Base-by-base conservation (phyloP, 306 rosid species). In the Fragaria iinumae region DNA sequence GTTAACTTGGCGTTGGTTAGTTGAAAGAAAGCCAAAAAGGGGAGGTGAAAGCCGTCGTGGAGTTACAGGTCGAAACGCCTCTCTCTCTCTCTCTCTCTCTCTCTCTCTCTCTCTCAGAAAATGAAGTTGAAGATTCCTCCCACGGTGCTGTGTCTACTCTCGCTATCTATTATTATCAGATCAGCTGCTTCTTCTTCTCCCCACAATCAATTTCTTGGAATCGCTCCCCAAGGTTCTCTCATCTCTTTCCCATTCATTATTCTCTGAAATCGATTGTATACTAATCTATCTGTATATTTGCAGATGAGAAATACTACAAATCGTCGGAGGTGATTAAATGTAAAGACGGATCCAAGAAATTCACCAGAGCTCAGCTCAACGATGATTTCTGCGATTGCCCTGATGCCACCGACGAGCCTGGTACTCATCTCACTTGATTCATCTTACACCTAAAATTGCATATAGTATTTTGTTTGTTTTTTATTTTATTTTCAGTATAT, bases 351-450 rank as follows among this genome's bases (percentile, higher is more conserved):
- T 91, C 96, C 47, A 84, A 85, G 77, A 86, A 89, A 75, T 96
- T 96, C 87, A 83, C 75, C 83, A 87, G 80, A 76, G 79, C 80
- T 10, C 98, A 96, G 85, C 96, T 96, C 82, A 96, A 96, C 67
- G 99, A 96, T 32, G 88, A 96, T 79, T 96, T 83, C 84, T 96
- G 99, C 76, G 99, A 96, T 60, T 96, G 99, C 74, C 82, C 85
- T 27, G 98, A 96, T 77, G 99, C 98, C 80, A 89, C 99, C 38
- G 99, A 96, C 80, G 99, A 96, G 64, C 99, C 99, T 64, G 99
- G 99, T 96, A 69, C 13, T 27, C 21, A 32, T 63, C 43, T 63
- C 41, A 59, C 4, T 32, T 4, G 14, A 7, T 65, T 38, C 69
- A 34, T 23, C 17, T 66, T 11, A 60, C 34, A 3, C 45, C 64